phyloP scores from a whole-genome alignment of 1,139 yeast species.

The Hyphopichia pseudoburtonii region DNA sequence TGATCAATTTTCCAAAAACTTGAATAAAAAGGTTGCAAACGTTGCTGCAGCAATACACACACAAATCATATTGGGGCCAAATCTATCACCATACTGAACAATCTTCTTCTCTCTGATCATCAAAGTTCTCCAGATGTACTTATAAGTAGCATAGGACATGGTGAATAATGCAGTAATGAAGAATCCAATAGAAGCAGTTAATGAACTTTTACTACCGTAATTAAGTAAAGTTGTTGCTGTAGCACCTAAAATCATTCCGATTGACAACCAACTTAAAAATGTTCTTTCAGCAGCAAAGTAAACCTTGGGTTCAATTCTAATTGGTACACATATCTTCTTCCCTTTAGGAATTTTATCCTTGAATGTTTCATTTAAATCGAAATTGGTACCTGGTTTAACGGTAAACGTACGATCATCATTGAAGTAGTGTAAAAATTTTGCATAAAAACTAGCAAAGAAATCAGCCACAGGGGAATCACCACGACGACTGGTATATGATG shows the following conservation, averaged over 20 bases:
- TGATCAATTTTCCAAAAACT: slow-evolving; percentile 29
- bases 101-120: slow-evolving; percentile 83
- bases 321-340: slow-evolving; percentile 71
- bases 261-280: slow-evolving; percentile 73
- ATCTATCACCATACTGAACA: slow-evolving; percentile 79
- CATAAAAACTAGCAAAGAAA: slow-evolving; percentile 34
- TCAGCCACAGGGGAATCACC: slow-evolving; percentile 29
- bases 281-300: slow-evolving; percentile 86
- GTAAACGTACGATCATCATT: slow-evolving; percentile 70
- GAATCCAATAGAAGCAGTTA: slow-evolving; percentile 88
- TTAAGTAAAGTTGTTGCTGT: slow-evolving; percentile 70
- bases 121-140: slow-evolving; percentile 79
- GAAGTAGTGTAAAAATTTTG: slow-evolving; percentile 45
- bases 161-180: slow-evolving; percentile 77
- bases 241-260: slow-evolving; percentile 69
- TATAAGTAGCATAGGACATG: slow-evolving; percentile 68
- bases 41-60: slow-evolving; percentile 70
- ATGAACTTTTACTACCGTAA: slow-evolving; percentile 66
- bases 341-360: slow-evolving; percentile 69
- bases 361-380: slow-evolving; percentile 55
- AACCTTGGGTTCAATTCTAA: slow-evolving; percentile 81
- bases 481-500: slow-evolving; percentile 27
- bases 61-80: slow-evolving; percentile 88
- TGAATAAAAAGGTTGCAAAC: slow-evolving; percentile 67
- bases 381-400: slow-evolving; percentile 80